A percentile compares a stretch with the other conserved stretches of the same genome.
Conservation (phyloP, 352 stramenopile species). For the Phytopythium ostracodes region DNA sequence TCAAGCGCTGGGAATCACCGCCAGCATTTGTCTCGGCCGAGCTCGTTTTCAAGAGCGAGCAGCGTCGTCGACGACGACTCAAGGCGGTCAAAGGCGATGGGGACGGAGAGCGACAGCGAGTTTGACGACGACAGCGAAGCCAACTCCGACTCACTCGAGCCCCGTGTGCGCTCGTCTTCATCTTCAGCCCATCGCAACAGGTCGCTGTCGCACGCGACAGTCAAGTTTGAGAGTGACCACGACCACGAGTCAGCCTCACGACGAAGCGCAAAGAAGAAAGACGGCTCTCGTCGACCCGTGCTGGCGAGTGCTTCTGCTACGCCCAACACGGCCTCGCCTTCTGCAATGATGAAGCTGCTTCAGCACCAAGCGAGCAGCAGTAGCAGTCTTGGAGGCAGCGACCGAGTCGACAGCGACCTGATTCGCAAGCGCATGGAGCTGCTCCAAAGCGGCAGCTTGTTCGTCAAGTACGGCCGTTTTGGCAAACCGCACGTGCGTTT, state of each 20-base stretch:
- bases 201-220: background rate
- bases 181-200: background rate
- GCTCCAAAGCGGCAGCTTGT: slow-evolving; percentile 64
- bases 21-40: background rate
- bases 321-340: background rate
- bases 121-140: slow-evolving; percentile 51
- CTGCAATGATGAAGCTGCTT: background rate
- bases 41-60: background rate
- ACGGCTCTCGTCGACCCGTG: background rate
- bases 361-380: slow-evolving; percentile 12
- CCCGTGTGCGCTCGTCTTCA: background rate
- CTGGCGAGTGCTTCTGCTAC: background rate
- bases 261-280: slow-evolving; percentile 1
- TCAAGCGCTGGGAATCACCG: background rate
- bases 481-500: slow-evolving; percentile 77
- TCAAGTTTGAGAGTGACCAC: slow-evolving; percentile 1
- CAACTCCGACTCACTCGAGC: background rate
- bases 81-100: background rate
- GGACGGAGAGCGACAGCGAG: slow-evolving; percentile 27
- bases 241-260: background rate
- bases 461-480: slow-evolving; percentile 76
- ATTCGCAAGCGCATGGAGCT: slow-evolving; percentile 70
- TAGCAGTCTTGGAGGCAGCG: slow-evolving; percentile 3
- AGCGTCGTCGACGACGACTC: slow-evolving; percentile 2
- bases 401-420: slow-evolving; percentile 31